Conservation (phyloP, 1,284 basidiomycete species). For the Heterobasidion occidentale region DNA sequence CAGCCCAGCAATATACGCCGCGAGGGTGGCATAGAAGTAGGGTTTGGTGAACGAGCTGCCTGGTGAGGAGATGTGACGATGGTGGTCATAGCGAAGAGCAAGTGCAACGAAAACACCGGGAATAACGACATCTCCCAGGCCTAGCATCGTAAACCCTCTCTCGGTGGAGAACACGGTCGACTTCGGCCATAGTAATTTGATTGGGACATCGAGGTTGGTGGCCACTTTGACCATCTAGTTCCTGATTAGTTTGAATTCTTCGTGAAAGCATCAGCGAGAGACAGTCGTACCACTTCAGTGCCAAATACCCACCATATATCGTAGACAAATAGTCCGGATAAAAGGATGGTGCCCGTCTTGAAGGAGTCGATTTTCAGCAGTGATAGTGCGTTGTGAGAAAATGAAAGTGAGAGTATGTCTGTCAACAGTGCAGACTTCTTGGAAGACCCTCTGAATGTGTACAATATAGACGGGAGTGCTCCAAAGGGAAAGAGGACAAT, state of each 20-base stretch:
- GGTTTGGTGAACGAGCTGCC: constrained; percentile 43
- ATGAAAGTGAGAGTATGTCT: constrained; percentile 79
- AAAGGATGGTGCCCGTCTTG: constrained; percentile 77
- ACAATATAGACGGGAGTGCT: constrained; percentile 60
- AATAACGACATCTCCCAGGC: constrained; percentile 86
- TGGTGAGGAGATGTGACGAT: constrained; percentile 25
- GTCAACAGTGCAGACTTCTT: constrained; percentile 67
- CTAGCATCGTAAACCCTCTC: constrained; percentile 84
- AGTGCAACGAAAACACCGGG: constrained; percentile 89
- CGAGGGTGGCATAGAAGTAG: constrained; percentile 72
- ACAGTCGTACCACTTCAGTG: constrained; percentile 58
- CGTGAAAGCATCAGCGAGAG: not conserved
- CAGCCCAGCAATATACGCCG: constrained; percentile 78
- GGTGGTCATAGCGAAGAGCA: constrained; percentile 82
- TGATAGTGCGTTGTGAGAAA: constrained; percentile 77
- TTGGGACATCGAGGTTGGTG: constrained; percentile 88
- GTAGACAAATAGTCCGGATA: constrained; percentile 80
- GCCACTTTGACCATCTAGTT: constrained; percentile 90
- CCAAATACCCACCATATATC: constrained; percentile 90
- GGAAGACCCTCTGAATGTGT: constrained; percentile 39
- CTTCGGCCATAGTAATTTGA: constrained; percentile 86
- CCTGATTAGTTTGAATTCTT: not conserved
- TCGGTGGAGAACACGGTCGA: constrained; percentile 47
- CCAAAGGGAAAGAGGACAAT: constrained; percentile 59
- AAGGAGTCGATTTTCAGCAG: constrained; percentile 89